A percentile compares a stretch with the other conserved stretches of the same genome.
Evolutionary conservation across 176 grass and related monocot genomes (phyloP).

Genomic region (Rhipidocladum racemiflorum): DNA sequence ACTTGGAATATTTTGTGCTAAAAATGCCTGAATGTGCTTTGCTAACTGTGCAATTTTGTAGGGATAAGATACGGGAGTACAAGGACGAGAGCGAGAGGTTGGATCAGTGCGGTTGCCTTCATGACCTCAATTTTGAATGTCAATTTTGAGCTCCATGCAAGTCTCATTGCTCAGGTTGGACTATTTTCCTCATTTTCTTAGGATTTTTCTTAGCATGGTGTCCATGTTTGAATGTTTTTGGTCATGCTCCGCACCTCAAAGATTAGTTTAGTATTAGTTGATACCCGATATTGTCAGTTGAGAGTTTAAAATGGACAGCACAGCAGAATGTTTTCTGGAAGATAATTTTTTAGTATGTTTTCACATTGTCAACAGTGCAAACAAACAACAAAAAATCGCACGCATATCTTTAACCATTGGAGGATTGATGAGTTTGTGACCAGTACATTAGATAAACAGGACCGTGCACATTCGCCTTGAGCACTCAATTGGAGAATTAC

Average conservation of each 20-base stretch:
- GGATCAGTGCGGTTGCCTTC: slow-evolving; percentile 80
- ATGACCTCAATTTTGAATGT: slow-evolving; percentile 74
- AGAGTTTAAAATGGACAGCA: neutral
- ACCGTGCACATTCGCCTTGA: neutral
- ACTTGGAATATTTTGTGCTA: neutral
- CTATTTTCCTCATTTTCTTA: neutral
- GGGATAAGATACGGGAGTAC: slow-evolving; percentile 71
- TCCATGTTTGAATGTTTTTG: slow-evolving; percentile 14
- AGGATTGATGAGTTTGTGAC: slow-evolving; percentile 12
- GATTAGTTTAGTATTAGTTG: neutral
- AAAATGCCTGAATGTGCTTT: neutral
- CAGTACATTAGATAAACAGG: neutral
- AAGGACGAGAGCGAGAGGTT: slow-evolving; percentile 87
- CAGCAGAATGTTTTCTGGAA: neutral
- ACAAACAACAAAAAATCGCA: neutral
- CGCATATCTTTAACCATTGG: neutral
- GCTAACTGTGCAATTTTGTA: slow-evolving; percentile 37
- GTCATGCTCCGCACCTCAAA: neutral
- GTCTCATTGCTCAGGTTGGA: slow-evolving; percentile 74
- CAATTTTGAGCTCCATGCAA: slow-evolving; percentile 77
- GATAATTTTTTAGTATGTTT: neutral
- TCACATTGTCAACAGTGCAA: neutral
- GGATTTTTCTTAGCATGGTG: neutral
- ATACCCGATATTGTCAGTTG: neutral
- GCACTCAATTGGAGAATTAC: neutral